A percentile compares a stretch with the other conserved stretches of the same genome.
phyloP scores from a whole-genome alignment of 2,329 filamentous ascomycete species.

The Colletotrichum limetticola region DNA sequence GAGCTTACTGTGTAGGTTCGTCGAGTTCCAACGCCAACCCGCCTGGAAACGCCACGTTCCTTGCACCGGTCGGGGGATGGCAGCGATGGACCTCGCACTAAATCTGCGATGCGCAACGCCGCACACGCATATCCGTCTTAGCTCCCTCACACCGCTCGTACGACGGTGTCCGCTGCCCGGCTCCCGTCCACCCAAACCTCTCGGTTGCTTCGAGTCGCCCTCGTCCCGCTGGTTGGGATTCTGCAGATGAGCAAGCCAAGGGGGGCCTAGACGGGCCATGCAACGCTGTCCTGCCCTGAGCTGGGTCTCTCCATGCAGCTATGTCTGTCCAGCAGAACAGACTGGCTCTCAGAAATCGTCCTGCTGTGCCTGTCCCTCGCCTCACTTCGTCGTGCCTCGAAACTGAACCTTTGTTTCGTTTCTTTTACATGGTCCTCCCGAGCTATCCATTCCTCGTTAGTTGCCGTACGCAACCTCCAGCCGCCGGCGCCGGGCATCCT shows the following conservation, averaged over 20 bases:
- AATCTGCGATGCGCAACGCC: constrained; percentile 35
- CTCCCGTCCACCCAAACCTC: constrained; percentile 21
- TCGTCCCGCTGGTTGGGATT: constrained; percentile 25
- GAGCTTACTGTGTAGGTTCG: constrained; percentile 28
- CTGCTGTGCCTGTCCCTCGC: constrained; percentile 5
- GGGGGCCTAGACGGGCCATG: constrained; percentile 28
- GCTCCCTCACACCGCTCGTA: constrained; percentile 32
- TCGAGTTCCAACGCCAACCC: constrained; percentile 24
- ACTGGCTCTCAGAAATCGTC: constrained; percentile 7
- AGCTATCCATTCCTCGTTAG: constrained; percentile 28
- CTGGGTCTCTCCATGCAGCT: constrained; percentile 31
- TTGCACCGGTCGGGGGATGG: constrained; percentile 27
- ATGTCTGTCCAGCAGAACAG: constrained; percentile 9
- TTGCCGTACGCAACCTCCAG: constrained; percentile 24
- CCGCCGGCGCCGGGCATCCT: constrained; percentile 21
- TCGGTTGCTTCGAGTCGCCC: not conserved
- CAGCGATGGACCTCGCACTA: constrained; percentile 34
- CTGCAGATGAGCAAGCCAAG: constrained; percentile 23
- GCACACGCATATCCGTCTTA: constrained; percentile 36
- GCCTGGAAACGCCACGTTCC: constrained; percentile 32
- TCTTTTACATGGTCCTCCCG: constrained; percentile 30
- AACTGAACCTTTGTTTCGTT: constrained; percentile 31
- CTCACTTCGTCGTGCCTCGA: constrained; percentile 25
- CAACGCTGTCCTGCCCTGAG: constrained; percentile 25
- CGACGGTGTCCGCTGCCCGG: not conserved